phyloP scores from a whole-genome alignment of 2,329 filamentous ascomycete genomes.

The Leptographium procerum region DNA sequence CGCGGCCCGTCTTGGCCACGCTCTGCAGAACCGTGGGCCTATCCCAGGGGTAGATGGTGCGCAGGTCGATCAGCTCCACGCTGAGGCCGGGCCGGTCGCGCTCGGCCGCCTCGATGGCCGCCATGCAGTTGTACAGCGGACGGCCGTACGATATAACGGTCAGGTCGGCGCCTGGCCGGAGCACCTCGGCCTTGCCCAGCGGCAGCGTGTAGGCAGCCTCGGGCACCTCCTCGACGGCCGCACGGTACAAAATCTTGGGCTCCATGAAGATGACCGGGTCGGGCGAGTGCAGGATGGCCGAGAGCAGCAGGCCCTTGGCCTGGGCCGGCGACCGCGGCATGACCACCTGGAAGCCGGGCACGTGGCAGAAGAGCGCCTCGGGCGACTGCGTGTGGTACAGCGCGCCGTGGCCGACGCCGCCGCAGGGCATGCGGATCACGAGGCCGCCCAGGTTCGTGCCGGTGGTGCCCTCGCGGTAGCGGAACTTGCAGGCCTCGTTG shows the following conservation, averaged over 20 bases:
- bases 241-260: constrained; percentile 84
- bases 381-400: constrained; percentile 85
- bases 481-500: constrained; percentile 82
- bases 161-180: constrained; percentile 69
- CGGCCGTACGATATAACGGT: constrained; percentile 86
- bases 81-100: constrained; percentile 67
- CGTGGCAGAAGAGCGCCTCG: constrained; percentile 76
- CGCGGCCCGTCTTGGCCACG: constrained; percentile 76
- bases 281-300: constrained; percentile 56
- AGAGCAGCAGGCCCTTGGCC: constrained; percentile 75
- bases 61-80: constrained; percentile 76
- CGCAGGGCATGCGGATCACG: constrained; percentile 82
- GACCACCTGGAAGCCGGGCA: constrained; percentile 75
- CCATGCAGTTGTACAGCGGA: constrained; percentile 71
- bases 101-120: constrained; percentile 62
- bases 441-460: constrained; percentile 60
- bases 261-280: constrained; percentile 92
- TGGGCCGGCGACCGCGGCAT: constrained; percentile 78
- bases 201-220: constrained; percentile 68
- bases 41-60: constrained; percentile 90
- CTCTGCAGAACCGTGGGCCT: constrained; percentile 68
- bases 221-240: constrained; percentile 84
- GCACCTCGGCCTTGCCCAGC: constrained; percentile 71
- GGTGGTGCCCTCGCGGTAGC: constrained; percentile 57
- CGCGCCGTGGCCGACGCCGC: constrained; percentile 79